Percentiles rank a stretch among this genome's conserved stretches.
These are phyloP conservation scores for Parietichytrium sp. DNA, from an alignment of 108 stramenopile species.

Conservation along the genomic window DNA sequence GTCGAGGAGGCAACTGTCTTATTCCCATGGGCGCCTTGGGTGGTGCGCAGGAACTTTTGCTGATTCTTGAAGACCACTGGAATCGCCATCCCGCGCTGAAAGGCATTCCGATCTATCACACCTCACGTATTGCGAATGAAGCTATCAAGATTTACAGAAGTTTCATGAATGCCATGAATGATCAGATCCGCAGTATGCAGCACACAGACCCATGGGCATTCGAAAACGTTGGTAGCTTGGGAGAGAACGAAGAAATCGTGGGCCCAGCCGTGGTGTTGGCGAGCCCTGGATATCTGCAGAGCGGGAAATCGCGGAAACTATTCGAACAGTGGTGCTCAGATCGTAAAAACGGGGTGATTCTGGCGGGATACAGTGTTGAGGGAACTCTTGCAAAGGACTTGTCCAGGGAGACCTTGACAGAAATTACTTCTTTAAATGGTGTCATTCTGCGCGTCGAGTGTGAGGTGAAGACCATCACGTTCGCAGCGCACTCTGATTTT, in stretches of 20 bases:
- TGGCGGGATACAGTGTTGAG: slow-evolving; percentile 97
- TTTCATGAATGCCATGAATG: slow-evolving; percentile 94
- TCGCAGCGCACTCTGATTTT: slow-evolving; percentile 97
- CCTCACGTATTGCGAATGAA: slow-evolving; percentile 81
- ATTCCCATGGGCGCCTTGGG: slow-evolving; percentile 98
- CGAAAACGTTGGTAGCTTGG: slow-evolving; percentile 77
- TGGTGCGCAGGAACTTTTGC: slow-evolving; percentile 88
- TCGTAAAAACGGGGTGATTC: slow-evolving; percentile 89
- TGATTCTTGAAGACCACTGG: slow-evolving; percentile 98
- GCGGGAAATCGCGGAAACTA: slow-evolving; percentile 85
- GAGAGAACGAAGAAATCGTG: slow-evolving; percentile 77
- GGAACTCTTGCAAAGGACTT: slow-evolving; percentile 96
- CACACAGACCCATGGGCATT: slow-evolving; percentile 83
- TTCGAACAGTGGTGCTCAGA: slow-evolving; percentile 96
- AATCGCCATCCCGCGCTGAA: slow-evolving; percentile 89
- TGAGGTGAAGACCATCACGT: slow-evolving; percentile 88
- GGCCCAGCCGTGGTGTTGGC: slow-evolving; percentile 94
- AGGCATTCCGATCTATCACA: slow-evolving; percentile 88
- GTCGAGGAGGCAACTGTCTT: slow-evolving; percentile 85
- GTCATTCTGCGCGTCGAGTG: slow-evolving; percentile 75
- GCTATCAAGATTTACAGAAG: slow-evolving; percentile 95
- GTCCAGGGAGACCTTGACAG: slow-evolving; percentile 76
- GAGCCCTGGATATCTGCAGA: slow-evolving; percentile 95
- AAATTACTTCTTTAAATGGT: slow-evolving; percentile 89
- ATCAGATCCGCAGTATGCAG: slow-evolving; percentile 80